Percentiles rank a stretch among this genome's conserved stretches.
These are phyloP conservation scores for Durio zibethinus DNA, from an alignment of 345 rosid species.

Conservation along the genomic window DNA sequence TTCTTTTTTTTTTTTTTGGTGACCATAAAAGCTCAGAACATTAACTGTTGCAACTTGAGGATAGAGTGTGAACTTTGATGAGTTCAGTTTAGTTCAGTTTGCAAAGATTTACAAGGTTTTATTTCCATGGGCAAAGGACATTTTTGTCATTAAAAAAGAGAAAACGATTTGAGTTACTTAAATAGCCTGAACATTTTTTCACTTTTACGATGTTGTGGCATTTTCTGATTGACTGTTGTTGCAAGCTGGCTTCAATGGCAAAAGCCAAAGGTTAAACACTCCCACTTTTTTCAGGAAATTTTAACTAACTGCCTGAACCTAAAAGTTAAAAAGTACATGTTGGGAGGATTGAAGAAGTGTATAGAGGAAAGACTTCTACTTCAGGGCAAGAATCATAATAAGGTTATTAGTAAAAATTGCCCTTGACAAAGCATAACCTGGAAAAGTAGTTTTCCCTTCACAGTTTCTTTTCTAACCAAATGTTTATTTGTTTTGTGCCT, in stretches of 20 bases:
- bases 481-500: not conserved
- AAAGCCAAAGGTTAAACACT: conserved; percentile 3
- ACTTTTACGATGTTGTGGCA: not conserved
- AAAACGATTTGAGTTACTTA: not conserved
- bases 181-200: not conserved
- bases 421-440: not conserved
- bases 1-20: not conserved
- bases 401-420: not conserved
- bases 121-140: not conserved
- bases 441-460: not conserved
- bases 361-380: too few species aligned
- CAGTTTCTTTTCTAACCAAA: not conserved
- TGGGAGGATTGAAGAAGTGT: not conserved
- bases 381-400: not conserved
- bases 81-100: conserved; percentile 1
- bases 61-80: not conserved
- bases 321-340: conserved; percentile 18
- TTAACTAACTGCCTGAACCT: conserved; percentile 13
- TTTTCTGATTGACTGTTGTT: not conserved
- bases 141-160: not conserved
- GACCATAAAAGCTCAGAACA: not conserved
- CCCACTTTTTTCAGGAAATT: conserved; percentile 2
- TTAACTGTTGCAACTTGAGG: conserved; percentile 5
- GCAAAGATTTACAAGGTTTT: not conserved
- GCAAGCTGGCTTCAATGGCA: not conserved